Percentiles rank a stretch among this genome's conserved stretches.
Evolutionary conservation across 2,329 filamentous ascomycete species (phyloP).

Genomic region (Fonsecaea pedrosoi): DNA sequence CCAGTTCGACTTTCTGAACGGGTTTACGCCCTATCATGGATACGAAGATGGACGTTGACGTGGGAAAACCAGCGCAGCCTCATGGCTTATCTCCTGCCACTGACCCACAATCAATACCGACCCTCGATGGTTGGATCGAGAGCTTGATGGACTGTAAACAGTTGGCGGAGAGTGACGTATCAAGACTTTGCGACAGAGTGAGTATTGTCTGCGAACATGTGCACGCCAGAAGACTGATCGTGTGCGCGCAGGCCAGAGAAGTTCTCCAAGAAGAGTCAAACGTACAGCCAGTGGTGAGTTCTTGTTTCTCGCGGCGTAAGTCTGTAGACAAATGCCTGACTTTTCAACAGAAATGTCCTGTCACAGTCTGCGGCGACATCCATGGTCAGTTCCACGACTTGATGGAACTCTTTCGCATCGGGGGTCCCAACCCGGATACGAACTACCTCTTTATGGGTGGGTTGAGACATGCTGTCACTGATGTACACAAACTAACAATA

Average conservation of each 20-base stretch:
- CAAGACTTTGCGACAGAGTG: conserved; percentile 97
- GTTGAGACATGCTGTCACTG: conserved; percentile 41
- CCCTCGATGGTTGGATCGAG: conserved; percentile 98
- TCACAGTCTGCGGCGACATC: conserved; percentile 98
- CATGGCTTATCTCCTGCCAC: conserved; percentile 76
- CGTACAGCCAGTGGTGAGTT: conserved; percentile 90
- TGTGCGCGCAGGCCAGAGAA: conserved; percentile 75
- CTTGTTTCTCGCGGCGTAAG: conserved; percentile 10
- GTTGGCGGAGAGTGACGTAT: conserved; percentile 90
- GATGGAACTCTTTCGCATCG: conserved; percentile 99
- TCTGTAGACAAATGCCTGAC: conserved; percentile 24
- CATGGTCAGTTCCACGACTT: conserved; percentile 98
- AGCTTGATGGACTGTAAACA: conserved; percentile 99
- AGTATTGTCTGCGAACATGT: conserved; percentile 44
- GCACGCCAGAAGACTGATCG: conserved; percentile 21
- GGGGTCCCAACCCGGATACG: conserved; percentile 95
- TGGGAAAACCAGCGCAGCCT: conserved; percentile 80
- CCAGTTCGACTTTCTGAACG: conserved; percentile 4
- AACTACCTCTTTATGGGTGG: conserved; percentile 99
- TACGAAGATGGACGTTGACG: conserved; percentile 96
- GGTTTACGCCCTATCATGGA: conserved; percentile 68
- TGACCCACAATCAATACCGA: conserved; percentile 89
- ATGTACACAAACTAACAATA: conserved; percentile 4
- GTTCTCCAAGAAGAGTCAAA: conserved; percentile 98
- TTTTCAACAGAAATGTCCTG: conserved; percentile 82